Evolutionary conservation across 1,139 yeast genomes (phyloP).

Genomic region (Groenewaldozyma auringiensis): DNA sequence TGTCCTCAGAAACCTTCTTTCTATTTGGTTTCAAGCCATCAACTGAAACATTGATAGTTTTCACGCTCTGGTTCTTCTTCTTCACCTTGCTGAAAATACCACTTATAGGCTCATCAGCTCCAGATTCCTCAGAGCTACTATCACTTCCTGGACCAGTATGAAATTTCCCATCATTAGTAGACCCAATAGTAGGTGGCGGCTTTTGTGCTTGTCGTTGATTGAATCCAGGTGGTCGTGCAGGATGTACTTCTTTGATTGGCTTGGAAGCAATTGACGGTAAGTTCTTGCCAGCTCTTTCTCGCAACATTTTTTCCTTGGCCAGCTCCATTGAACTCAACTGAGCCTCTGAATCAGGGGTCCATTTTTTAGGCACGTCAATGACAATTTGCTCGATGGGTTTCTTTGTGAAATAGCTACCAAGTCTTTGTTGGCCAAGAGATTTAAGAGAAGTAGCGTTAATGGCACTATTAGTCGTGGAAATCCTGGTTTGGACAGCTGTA

Average conservation of each 20-base stretch:
- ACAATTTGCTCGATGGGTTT: neutral
- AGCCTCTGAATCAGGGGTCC: constrained; percentile 10
- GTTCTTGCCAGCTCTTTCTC: neutral
- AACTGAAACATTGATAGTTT: neutral
- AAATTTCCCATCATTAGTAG: neutral
- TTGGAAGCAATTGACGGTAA: constrained; percentile 10
- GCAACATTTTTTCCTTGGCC: constrained; percentile 18
- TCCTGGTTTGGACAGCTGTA: neutral
- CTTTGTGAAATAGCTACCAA: neutral
- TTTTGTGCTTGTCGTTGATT: constrained; percentile 33
- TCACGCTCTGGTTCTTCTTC: neutral
- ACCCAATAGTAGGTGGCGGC: neutral
- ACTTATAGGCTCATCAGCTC: constrained; percentile 9
- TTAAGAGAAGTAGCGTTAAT: no score
- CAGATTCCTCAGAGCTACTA: constrained; percentile 6
- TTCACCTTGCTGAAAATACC: constrained; percentile 3
- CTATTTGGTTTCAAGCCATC: neutral
- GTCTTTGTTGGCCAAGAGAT: neutral
- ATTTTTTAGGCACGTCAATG: neutral
- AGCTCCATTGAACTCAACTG: constrained; percentile 24
- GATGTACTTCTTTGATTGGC: constrained; percentile 36
- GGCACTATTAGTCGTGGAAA: neutral
- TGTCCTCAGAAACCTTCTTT: neutral
- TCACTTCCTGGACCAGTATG: neutral
- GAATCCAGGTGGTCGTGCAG: constrained; percentile 82